These are phyloP conservation scores for Mallotus nudiflorus DNA, from an alignment of 345 rosid species.

Conservation along the genomic window DNA sequence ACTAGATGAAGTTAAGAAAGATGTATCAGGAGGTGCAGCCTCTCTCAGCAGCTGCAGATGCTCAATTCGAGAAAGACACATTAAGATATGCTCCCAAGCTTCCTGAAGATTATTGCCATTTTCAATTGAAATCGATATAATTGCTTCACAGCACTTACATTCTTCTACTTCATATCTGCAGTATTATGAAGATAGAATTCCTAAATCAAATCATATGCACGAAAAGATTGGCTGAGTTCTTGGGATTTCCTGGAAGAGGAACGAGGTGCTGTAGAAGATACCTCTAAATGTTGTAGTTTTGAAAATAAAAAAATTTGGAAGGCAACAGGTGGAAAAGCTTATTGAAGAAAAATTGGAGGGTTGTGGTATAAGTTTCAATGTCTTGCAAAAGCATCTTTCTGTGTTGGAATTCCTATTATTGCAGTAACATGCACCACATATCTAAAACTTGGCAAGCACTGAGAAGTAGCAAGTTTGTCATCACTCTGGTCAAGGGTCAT, in stretches of 20 bases:
- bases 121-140: slow-evolving; percentile 86
- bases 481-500: slow-evolving; percentile 92
- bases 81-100: slow-evolving; percentile 94
- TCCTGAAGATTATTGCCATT: slow-evolving; percentile 95
- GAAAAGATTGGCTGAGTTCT: too few relatives aligned
- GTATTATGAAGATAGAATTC: slow-evolving; percentile 89
- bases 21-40: slow-evolving; percentile 90
- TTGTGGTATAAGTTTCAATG: slow-evolving; percentile 94
- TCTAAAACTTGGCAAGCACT: slow-evolving; percentile 83
- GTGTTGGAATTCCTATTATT: slow-evolving; percentile 94
- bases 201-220: too few relatives aligned
- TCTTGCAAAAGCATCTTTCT: slow-evolving; percentile 96
- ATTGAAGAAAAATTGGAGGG: too few relatives aligned
- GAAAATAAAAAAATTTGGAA: too few relatives aligned
- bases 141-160: slow-evolving; percentile 95
- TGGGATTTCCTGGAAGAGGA: too few relatives aligned
- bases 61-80: slow-evolving; percentile 95
- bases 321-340: too few relatives aligned
- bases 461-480: slow-evolving; percentile 88
- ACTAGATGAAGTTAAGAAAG: slow-evolving; percentile 67
- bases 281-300: too few relatives aligned
- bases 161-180: slow-evolving; percentile 95
- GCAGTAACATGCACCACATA: slow-evolving; percentile 91
- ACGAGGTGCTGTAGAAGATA: too few relatives aligned
- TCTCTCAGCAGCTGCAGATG: slow-evolving; percentile 94